Evolutionary conservation across 106 monocot species (phyloP).

Genomic region (Allium fistulosum): DNA sequence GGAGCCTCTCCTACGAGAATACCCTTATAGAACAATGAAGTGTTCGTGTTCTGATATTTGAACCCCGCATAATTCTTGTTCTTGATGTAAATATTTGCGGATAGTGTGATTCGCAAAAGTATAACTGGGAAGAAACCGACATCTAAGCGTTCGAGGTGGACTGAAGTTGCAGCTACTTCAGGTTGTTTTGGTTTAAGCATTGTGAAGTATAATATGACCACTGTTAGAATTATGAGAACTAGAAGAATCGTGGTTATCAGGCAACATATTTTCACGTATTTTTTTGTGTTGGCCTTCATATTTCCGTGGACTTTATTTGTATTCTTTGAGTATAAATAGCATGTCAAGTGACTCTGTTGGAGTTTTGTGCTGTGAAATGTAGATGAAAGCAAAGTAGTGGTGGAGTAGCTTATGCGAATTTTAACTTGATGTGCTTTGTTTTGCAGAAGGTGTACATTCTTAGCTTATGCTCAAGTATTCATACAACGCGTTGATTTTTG

Average conservation of each 20-base stretch:
- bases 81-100: slow-evolving; percentile 9
- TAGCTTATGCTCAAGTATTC: too few species aligned
- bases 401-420: slow-evolving; percentile 5
- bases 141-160: slow-evolving; percentile 1
- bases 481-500: too few species aligned
- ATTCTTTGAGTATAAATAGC: background rate
- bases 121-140: background rate
- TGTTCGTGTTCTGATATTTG: slow-evolving; percentile 14
- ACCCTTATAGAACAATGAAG: slow-evolving; percentile 26
- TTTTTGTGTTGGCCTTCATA: background rate
- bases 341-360: background rate
- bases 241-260: slow-evolving; percentile 1
- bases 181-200: slow-evolving; percentile 28
- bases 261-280: slow-evolving; percentile 15
- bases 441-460: too few species aligned
- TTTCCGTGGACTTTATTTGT: background rate
- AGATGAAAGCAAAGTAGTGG: slow-evolving; percentile 11
- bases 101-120: slow-evolving; percentile 15
- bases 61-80: slow-evolving; percentile 37
- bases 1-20: slow-evolving; percentile 11
- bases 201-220: slow-evolving; percentile 31
- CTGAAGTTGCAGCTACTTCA: slow-evolving; percentile 7
- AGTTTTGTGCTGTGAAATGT: background rate
- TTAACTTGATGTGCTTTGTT: background rate
- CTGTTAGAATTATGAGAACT: slow-evolving; percentile 16